Conservation (phyloP, 805 yeast genomes). For the Spathaspora hagerdaliae region DNA sequence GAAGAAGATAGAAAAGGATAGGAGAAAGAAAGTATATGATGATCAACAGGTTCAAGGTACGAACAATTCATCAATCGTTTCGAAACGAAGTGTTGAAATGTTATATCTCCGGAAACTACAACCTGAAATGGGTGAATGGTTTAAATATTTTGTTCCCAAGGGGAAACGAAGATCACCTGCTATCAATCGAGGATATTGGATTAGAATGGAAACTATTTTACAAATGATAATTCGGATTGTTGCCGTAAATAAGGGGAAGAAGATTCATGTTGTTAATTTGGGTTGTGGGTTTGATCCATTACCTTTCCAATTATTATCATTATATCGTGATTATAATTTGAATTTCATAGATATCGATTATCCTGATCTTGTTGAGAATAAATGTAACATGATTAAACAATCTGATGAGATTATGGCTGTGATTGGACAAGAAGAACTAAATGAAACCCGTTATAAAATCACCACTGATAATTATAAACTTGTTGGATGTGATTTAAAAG, state of each 20-base stretch:
- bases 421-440: constrained; percentile 24
- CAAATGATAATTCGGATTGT: constrained; percentile 48
- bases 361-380: constrained; percentile 59
- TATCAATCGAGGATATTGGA: constrained; percentile 81
- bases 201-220: constrained; percentile 68
- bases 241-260: constrained; percentile 13
- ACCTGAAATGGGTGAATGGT: constrained; percentile 44
- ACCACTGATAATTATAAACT: constrained; percentile 47
- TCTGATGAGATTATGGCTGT: constrained; percentile 45
- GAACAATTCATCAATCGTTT: constrained; percentile 77
- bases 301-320: constrained; percentile 32
- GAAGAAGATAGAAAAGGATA: constrained; percentile 40
- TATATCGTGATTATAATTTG: constrained; percentile 30
- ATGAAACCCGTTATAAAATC: constrained; percentile 7
- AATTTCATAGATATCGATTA: constrained; percentile 71
- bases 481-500: constrained; percentile 65
- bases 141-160: constrained; percentile 63
- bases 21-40: constrained; percentile 45
- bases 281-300: constrained; percentile 71
- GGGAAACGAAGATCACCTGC: constrained; percentile 72
- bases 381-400: constrained; percentile 47
- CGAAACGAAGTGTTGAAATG: constrained; percentile 75
- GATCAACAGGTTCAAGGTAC: constrained; percentile 80
- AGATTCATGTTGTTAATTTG: constrained; percentile 50
- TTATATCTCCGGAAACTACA: constrained; percentile 41